phyloP scores from a whole-genome alignment of 805 yeast genomes.

The Candida oleophila region DNA sequence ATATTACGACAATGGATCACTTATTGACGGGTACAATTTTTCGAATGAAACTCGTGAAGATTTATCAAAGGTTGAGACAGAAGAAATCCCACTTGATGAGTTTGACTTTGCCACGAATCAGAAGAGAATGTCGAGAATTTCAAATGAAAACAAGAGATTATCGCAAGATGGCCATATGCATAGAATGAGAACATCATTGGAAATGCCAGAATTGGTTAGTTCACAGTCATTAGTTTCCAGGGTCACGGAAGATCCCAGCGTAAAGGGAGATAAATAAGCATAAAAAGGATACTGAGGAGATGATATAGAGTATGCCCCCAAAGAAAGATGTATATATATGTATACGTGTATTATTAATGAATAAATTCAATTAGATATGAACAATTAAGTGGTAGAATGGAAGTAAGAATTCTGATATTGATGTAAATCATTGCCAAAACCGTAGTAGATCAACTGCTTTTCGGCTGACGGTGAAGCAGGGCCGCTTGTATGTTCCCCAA shows the following conservation, averaged over 20 bases:
- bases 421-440: too few relatives aligned
- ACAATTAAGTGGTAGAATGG: too few relatives aligned
- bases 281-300: too few relatives aligned
- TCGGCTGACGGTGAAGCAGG: too few relatives aligned
- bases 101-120: slow-evolving; percentile 21
- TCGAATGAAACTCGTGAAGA: slow-evolving; percentile 29
- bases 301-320: too few relatives aligned
- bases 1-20: slow-evolving; percentile 27
- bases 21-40: slow-evolving; percentile 32
- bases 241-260: not conserved
- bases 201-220: slow-evolving; percentile 34
- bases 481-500: too few relatives aligned
- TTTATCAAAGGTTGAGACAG: slow-evolving; percentile 40
- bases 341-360: not conserved
- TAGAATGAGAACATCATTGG: slow-evolving; percentile 34
- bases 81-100: slow-evolving; percentile 51
- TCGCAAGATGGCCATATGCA: slow-evolving; percentile 13
- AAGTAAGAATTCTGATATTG: too few relatives aligned
- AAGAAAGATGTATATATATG: not conserved
- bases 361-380: not conserved
- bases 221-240: slow-evolving; percentile 26
- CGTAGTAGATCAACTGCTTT: too few relatives aligned
- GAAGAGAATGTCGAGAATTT: slow-evolving; percentile 21
- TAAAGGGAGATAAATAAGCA: too few relatives aligned
- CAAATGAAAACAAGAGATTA: slow-evolving; percentile 14